phyloP scores from a whole-genome alignment of 306 rosid species.

The Acacia confusa region DNA sequence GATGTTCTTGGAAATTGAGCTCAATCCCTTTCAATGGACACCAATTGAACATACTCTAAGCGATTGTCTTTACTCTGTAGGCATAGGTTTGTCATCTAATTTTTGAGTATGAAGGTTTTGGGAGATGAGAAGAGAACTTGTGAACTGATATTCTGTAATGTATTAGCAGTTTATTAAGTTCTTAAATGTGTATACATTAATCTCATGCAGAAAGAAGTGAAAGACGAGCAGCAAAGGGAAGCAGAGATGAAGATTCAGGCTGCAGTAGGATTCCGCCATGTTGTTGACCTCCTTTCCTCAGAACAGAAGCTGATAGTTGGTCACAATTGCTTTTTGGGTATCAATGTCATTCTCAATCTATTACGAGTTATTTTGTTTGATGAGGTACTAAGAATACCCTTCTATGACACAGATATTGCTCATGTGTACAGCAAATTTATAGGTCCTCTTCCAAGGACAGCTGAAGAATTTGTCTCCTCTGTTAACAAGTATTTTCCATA shows the following conservation, averaged over 20 bases:
- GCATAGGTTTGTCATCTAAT: too few species aligned
- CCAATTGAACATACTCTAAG: slow-evolving; percentile 19
- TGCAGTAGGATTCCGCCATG: slow-evolving; percentile 95
- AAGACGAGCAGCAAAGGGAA: slow-evolving; percentile 48
- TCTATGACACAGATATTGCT: slow-evolving; percentile 70
- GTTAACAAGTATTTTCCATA: slow-evolving; percentile 71
- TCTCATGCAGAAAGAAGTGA: slow-evolving; percentile 67
- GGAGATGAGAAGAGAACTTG: background rate
- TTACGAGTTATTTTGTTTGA: slow-evolving; percentile 18
- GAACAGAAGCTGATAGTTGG: slow-evolving; percentile 86
- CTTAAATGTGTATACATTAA: slow-evolving; percentile 9
- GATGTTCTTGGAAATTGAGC: background rate
- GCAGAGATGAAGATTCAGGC: slow-evolving; percentile 54
- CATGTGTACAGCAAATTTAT: slow-evolving; percentile 81
- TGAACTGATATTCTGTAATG: slow-evolving; percentile 13
- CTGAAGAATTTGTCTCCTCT: slow-evolving; percentile 76
- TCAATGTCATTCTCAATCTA: slow-evolving; percentile 11
- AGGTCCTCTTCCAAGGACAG: slow-evolving; percentile 79
- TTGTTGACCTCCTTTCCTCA: slow-evolving; percentile 83
- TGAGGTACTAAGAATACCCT: slow-evolving; percentile 32
- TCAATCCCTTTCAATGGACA: background rate
- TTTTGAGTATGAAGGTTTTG: too few species aligned
- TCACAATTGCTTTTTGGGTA: slow-evolving; percentile 93
- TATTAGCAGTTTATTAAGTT: background rate
- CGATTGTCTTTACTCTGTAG: background rate